Evolutionary conservation across 371 early-diverging fungal genomes (phyloP).

Genomic region (Dichotomocladium elegans): DNA sequence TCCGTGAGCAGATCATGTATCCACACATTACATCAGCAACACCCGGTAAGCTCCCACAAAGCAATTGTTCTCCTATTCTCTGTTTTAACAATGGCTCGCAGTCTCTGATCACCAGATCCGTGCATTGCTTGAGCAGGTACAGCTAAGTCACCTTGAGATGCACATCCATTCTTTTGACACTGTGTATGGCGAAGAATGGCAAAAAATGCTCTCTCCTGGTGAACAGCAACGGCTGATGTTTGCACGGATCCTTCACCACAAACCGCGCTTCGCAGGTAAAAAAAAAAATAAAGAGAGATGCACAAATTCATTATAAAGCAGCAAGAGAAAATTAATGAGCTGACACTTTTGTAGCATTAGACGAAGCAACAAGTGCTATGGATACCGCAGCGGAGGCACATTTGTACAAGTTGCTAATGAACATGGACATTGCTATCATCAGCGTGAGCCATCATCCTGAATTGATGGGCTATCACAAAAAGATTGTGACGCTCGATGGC

Average conservation of each 20-base stretch:
- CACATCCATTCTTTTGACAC: conserved; percentile 50
- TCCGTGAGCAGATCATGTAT: conserved; percentile 69
- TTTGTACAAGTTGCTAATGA: conserved; percentile 42
- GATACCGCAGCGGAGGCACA: conserved; percentile 48
- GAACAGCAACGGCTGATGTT: conserved; percentile 73
- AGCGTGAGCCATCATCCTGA: conserved; percentile 64
- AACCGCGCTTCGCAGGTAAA: conserved; percentile 66
- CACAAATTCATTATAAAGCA: background rate
- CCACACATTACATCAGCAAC: conserved; percentile 30
- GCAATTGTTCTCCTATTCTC: background rate
- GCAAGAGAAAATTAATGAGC: background rate
- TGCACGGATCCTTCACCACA: conserved; percentile 64
- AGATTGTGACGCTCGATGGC: conserved; percentile 40
- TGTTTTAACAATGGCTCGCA: background rate
- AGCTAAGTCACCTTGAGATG: conserved; percentile 46
- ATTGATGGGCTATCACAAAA: conserved; percentile 47
- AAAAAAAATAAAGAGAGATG: background rate
- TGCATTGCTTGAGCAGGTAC: conserved; percentile 40
- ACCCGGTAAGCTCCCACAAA: conserved; percentile 16
- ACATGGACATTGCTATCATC: conserved; percentile 54
- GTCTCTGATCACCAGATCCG: conserved; percentile 53
- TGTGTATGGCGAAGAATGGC: conserved; percentile 58
- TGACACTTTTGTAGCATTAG: conserved; percentile 44
- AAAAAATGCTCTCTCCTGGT: conserved; percentile 70
- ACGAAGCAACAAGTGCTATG: conserved; percentile 74